phyloP scores from a whole-genome alignment of 805 yeast species.

The Torulaspora gathmanii region DNA sequence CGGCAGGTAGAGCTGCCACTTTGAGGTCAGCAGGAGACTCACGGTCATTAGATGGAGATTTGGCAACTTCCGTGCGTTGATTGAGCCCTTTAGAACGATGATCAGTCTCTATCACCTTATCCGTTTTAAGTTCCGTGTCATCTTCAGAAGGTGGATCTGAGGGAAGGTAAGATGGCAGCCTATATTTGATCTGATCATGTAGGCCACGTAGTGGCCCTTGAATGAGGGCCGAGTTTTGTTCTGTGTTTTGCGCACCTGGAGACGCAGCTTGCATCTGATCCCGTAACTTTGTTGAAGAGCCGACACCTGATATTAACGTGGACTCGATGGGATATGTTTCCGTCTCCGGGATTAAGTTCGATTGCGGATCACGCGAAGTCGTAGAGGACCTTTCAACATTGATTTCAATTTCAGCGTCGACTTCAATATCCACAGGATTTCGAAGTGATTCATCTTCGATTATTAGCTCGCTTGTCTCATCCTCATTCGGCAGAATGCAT shows the following conservation, averaged over 20 bases:
- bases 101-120: background rate
- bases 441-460: background rate
- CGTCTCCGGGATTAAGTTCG: background rate
- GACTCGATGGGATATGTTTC: background rate
- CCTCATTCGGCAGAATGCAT: background rate
- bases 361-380: background rate
- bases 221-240: background rate
- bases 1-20: background rate
- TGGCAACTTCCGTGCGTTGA: background rate
- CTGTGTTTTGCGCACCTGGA: background rate
- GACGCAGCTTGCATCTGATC: too few species aligned
- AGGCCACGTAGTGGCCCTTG: background rate
- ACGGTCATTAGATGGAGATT: background rate
- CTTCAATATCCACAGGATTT: background rate
- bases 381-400: background rate
- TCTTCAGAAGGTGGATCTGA: conserved; percentile 12
- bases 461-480: background rate
- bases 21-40: background rate
- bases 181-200: background rate
- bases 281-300: background rate
- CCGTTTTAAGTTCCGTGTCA: background rate
- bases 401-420: conserved; percentile 4
- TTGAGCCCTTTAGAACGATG: background rate
- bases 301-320: background rate
- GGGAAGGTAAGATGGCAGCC: conserved; percentile 5